Evolutionary conservation across 345 rosid genomes (phyloP).

Genomic region (Aegle marmelos): DNA sequence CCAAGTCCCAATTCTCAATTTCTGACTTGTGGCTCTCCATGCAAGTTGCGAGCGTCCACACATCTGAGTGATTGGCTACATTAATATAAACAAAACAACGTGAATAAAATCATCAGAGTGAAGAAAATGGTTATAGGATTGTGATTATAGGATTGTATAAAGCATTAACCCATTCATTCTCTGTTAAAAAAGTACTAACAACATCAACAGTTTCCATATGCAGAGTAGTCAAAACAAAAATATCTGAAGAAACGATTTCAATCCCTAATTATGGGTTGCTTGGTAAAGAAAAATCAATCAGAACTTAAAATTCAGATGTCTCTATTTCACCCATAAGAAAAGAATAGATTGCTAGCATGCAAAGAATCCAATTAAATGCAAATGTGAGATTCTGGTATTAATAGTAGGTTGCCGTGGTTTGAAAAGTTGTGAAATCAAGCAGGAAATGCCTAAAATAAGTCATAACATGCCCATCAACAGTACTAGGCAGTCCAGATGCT

Average conservation of each 20-base stretch:
- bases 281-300: neutral
- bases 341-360: neutral
- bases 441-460: neutral
- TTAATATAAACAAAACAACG: slow-evolving; percentile 8
- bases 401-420: neutral
- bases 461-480: neutral
- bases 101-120: neutral
- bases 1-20: slow-evolving; percentile 95
- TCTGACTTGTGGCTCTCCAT: slow-evolving; percentile 93
- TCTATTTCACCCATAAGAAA: neutral
- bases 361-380: neutral
- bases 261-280: neutral
- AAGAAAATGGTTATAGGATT: neutral
- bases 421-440: neutral
- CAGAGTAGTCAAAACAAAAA: neutral
- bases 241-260: neutral
- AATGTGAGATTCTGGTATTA: neutral
- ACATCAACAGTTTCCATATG: neutral
- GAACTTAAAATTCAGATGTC: neutral
- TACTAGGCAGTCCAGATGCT: neutral
- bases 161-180: neutral
- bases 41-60: slow-evolving; percentile 70
- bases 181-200: neutral
- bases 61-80: slow-evolving; percentile 72
- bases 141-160: neutral